Conservation (phyloP, 2,329 filamentous ascomycete species). For the Aspergillus pseudoterreus region DNA sequence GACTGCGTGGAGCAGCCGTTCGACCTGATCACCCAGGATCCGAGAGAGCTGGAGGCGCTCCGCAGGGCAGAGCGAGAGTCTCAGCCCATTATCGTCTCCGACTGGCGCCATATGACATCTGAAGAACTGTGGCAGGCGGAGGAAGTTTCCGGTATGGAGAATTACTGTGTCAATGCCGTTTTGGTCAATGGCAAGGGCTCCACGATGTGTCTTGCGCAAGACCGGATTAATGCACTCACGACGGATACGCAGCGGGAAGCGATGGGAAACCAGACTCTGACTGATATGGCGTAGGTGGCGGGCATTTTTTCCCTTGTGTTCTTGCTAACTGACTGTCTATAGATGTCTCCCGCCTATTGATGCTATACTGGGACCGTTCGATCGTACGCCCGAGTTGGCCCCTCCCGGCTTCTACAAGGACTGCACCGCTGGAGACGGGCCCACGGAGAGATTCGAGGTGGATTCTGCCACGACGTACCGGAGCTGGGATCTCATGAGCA, state of each 20-base stretch:
- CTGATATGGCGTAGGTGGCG: slow-evolving; percentile 25
- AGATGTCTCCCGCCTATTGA: slow-evolving; percentile 24
- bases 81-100: slow-evolving; percentile 51
- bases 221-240: slow-evolving; percentile 30
- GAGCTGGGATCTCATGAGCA: slow-evolving; percentile 38
- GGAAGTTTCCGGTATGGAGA: slow-evolving; percentile 32
- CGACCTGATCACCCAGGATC: slow-evolving; percentile 26
- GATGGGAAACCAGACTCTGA: slow-evolving; percentile 21
- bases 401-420: slow-evolving; percentile 20
- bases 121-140: slow-evolving; percentile 36
- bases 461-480: slow-evolving; percentile 30
- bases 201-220: slow-evolving; percentile 20
- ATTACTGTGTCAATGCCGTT: slow-evolving; percentile 58
- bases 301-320: neutral
- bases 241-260: slow-evolving; percentile 13
- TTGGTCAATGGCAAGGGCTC: slow-evolving; percentile 58
- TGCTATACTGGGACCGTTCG: neutral
- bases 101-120: slow-evolving; percentile 56
- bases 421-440: slow-evolving; percentile 22
- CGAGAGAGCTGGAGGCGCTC: slow-evolving; percentile 41
- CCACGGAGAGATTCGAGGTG: slow-evolving; percentile 28
- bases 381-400: slow-evolving; percentile 16
- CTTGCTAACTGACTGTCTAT: neutral
- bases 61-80: slow-evolving; percentile 47
- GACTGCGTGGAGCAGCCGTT: slow-evolving; percentile 24